A percentile compares a stretch with the other conserved stretches of the same genome.
phyloP scores from a whole-genome alignment of 2,329 filamentous ascomycete species.

The Curvularia spicifera region DNA sequence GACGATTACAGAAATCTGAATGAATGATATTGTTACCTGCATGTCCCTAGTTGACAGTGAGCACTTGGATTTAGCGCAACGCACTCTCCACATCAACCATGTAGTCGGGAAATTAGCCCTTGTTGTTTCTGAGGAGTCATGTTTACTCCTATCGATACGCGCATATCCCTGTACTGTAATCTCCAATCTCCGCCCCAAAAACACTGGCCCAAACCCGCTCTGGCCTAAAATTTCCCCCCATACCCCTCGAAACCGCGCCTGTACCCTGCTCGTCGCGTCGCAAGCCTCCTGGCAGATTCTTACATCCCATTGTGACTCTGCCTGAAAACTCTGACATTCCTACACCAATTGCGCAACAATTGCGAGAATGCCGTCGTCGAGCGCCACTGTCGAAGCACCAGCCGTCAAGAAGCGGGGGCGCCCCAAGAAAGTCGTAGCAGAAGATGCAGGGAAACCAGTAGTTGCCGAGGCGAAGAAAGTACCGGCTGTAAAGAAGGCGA shows the following conservation, averaged over 20 bases:
- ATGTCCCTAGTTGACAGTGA: not conserved
- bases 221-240: slow-evolving; percentile 24
- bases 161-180: slow-evolving; percentile 22
- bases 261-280: slow-evolving; percentile 22
- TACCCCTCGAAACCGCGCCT: slow-evolving; percentile 22
- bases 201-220: not conserved
- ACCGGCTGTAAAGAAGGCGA: slow-evolving; percentile 31
- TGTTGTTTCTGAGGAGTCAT: not conserved
- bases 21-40: slow-evolving; percentile 3
- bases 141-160: slow-evolving; percentile 12
- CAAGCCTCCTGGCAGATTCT: slow-evolving; percentile 2
- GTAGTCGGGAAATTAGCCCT: not conserved
- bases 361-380: slow-evolving; percentile 21
- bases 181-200: slow-evolving; percentile 15
- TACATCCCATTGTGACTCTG: not conserved
- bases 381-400: slow-evolving; percentile 19
- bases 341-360: slow-evolving; percentile 14
- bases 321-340: not conserved
- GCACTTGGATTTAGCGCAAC: not conserved
- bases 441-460: slow-evolving; percentile 19
- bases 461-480: slow-evolving; percentile 28
- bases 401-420: slow-evolving; percentile 41
- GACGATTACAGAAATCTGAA: not conserved
- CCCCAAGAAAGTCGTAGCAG: slow-evolving; percentile 41
- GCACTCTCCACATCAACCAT: not conserved